phyloP scores from a whole-genome alignment of 495 filamentous ascomycete genomes.

The Aspergillus asperescens region DNA sequence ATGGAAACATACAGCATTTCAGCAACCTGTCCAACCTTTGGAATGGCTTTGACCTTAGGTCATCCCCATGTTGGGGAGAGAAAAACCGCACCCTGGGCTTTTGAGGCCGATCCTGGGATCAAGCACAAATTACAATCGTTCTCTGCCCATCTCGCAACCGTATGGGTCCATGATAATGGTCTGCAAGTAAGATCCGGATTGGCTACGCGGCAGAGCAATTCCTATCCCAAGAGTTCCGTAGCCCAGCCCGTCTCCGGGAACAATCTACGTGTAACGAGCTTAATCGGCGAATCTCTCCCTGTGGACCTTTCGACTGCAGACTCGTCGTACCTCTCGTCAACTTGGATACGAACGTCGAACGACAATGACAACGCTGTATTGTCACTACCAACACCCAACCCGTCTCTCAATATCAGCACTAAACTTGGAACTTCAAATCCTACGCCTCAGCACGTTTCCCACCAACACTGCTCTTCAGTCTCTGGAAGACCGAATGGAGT shows the following conservation, averaged over 20 bases:
- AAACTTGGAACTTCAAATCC: slow-evolving; percentile 21
- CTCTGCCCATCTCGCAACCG: slow-evolving; percentile 30
- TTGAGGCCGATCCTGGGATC: slow-evolving; percentile 29
- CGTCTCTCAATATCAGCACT: slow-evolving; percentile 30
- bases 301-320: slow-evolving; percentile 17
- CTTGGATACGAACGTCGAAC: slow-evolving; percentile 32
- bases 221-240: neutral
- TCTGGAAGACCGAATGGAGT: slow-evolving; percentile 25
- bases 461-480: slow-evolving; percentile 17
- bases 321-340: slow-evolving; percentile 24
- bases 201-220: slow-evolving; percentile 4
- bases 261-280: neutral
- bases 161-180: slow-evolving; percentile 19
- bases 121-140: slow-evolving; percentile 29
- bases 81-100: neutral
- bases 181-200: neutral
- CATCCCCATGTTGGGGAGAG: slow-evolving; percentile 9
- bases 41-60: slow-evolving; percentile 29
- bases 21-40: slow-evolving; percentile 35
- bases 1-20: slow-evolving; percentile 38
- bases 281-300: slow-evolving; percentile 12
- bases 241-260: neutral
- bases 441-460: slow-evolving; percentile 11
- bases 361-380: slow-evolving; percentile 29
- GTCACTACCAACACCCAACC: slow-evolving; percentile 28